Percentiles rank a stretch among this genome's conserved stretches.
Conservation (phyloP, 2,329 filamentous ascomycete species). For the Aspergillus sp. region DNA sequence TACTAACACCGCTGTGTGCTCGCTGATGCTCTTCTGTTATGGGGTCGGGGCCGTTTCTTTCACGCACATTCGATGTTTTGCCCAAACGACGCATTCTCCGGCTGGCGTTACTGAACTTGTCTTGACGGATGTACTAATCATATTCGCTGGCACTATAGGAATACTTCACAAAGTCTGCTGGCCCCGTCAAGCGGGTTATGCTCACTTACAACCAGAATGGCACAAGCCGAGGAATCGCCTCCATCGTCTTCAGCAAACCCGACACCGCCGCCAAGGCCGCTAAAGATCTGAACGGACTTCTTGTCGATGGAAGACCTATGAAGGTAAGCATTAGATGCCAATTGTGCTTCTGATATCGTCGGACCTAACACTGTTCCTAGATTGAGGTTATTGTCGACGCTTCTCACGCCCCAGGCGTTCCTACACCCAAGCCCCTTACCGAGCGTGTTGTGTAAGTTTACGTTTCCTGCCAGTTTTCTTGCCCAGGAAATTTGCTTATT, state of each 20-base stretch:
- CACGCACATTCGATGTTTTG: constrained; percentile 20
- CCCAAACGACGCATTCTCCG: constrained; percentile 9
- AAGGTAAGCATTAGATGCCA: constrained; percentile 56
- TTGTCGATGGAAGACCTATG: constrained; percentile 85
- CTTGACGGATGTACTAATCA: constrained; percentile 41
- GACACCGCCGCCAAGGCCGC: constrained; percentile 83
- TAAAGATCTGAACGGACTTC: constrained; percentile 76
- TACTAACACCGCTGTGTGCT: constrained; percentile 54
- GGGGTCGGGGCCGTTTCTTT: constrained; percentile 18
- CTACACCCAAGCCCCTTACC: constrained; percentile 67
- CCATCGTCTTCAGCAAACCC: constrained; percentile 75
- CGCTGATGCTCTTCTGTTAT: constrained; percentile 47
- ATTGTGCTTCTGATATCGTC: constrained; percentile 9
- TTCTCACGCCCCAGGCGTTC: constrained; percentile 62
- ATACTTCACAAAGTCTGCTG: constrained; percentile 86
- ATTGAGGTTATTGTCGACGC: constrained; percentile 89
- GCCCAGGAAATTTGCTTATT: constrained; percentile 15
- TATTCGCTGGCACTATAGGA: constrained; percentile 65
- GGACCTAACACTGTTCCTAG: constrained; percentile 37
- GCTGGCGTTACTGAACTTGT: constrained; percentile 15
- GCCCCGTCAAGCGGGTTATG: constrained; percentile 84
- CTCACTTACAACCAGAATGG: constrained; percentile 91
- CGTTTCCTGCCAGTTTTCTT: no score
- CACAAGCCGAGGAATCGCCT: constrained; percentile 85
- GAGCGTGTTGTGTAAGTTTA: constrained; percentile 73